These are phyloP conservation scores for Solanum chiquidenum DNA, from an alignment of 257 asterid genomes.

Conservation along the genomic window DNA sequence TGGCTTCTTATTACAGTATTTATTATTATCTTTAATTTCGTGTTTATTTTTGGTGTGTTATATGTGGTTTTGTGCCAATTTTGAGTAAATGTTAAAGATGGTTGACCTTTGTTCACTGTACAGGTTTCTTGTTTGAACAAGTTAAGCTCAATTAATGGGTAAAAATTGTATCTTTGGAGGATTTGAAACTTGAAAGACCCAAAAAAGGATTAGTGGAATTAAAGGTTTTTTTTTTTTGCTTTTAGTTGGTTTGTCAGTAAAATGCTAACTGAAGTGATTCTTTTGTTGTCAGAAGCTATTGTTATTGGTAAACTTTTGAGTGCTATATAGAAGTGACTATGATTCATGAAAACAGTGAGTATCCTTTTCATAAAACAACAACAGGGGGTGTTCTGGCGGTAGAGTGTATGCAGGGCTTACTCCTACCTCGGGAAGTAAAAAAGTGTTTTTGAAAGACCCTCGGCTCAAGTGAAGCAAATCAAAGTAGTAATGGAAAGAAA, in stretches of 20 bases:
- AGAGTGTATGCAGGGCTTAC: not conserved
- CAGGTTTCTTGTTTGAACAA: not conserved
- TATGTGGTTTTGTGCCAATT: not conserved
- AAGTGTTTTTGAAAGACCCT: not conserved
- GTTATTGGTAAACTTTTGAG: not conserved
- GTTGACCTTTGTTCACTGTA: not conserved
- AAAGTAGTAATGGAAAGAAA: not conserved
- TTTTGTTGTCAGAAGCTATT: not conserved
- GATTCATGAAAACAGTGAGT: not conserved
- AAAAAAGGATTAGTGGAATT: not conserved
- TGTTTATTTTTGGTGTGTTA: not conserved
- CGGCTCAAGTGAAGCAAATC: not conserved
- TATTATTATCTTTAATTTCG: not conserved
- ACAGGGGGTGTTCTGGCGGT: not conserved
- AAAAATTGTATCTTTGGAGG: not conserved
- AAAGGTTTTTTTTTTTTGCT: not conserved
- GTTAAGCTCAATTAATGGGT: not conserved
- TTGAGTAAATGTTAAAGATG: conserved; percentile 19
- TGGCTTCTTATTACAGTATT: not conserved
- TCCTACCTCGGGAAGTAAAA: not conserved
- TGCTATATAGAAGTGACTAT: not conserved
- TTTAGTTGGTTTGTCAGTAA: not conserved
- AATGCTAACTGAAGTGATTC: not conserved
- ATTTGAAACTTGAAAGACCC: not conserved
- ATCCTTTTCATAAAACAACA: not conserved